Evolutionary conservation across 78 protist species (phyloP).

Genomic region (Dictyostelium firmibasis): DNA sequence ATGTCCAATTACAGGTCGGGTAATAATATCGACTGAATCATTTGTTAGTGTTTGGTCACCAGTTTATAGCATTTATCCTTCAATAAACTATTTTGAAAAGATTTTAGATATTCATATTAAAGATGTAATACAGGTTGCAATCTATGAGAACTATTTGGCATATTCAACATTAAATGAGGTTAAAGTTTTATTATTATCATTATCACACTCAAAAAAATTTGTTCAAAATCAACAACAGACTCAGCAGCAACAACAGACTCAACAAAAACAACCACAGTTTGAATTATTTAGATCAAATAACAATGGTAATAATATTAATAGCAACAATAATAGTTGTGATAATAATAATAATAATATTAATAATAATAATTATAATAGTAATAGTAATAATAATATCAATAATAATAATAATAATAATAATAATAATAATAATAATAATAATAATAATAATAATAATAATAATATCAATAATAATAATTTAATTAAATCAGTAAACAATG

Average conservation of each 20-base stretch:
- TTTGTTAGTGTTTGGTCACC: constrained; percentile 44
- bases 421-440: background rate
- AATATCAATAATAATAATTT: background rate
- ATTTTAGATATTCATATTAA: constrained; percentile 56
- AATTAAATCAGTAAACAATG: constrained; percentile 26
- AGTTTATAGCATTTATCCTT: background rate
- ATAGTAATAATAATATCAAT: background rate
- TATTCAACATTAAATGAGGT: constrained; percentile 37
- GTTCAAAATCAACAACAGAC: background rate
- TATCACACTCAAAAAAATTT: background rate
- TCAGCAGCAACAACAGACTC: background rate
- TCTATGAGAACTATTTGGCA: constrained; percentile 49
- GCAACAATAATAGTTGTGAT: background rate
- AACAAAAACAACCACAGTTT: background rate
- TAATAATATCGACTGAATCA: constrained; percentile 50
- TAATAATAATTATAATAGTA: too few relatives aligned
- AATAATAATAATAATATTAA: background rate
- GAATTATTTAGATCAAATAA: background rate
- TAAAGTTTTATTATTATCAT: constrained; percentile 38
- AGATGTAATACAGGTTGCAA: constrained; percentile 23
- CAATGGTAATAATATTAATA: background rate
- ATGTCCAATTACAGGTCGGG: constrained; percentile 67
- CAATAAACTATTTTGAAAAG: constrained; percentile 30
- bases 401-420: background rate
- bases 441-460: background rate